Percentiles rank a stretch among this genome's conserved stretches.
phyloP scores from a whole-genome alignment of 2,329 filamentous ascomycete species.

The Sporothrix phasma region DNA sequence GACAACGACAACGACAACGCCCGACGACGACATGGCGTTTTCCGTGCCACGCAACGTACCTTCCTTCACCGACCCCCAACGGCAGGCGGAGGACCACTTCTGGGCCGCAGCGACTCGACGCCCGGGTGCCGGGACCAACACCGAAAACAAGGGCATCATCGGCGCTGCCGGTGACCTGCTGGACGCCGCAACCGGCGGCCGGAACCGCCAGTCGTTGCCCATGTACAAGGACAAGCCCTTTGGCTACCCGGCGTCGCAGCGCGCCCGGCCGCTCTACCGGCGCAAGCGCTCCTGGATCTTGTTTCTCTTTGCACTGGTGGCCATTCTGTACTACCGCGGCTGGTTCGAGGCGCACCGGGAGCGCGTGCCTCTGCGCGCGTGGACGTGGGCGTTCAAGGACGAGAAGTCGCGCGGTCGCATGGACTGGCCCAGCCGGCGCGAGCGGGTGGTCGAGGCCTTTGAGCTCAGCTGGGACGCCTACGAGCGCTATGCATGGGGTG shows the following conservation, averaged over 20 bases:
- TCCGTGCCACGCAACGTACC: slow-evolving; percentile 59
- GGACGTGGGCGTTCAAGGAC: slow-evolving; percentile 46
- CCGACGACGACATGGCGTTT: slow-evolving; percentile 49
- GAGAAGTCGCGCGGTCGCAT: slow-evolving; percentile 36
- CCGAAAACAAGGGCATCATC: slow-evolving; percentile 38
- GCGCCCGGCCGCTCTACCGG: slow-evolving; percentile 49
- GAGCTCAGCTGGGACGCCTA: slow-evolving; percentile 88
- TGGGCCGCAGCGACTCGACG: slow-evolving; percentile 44
- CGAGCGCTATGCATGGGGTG: slow-evolving; percentile 88
- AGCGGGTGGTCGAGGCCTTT: slow-evolving; percentile 82
- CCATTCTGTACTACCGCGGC: slow-evolving; percentile 61
- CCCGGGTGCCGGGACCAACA: neutral
- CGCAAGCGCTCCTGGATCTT: slow-evolving; percentile 51
- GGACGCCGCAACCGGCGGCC: slow-evolving; percentile 33
- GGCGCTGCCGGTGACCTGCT: slow-evolving; percentile 57
- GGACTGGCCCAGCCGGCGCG: slow-evolving; percentile 69
- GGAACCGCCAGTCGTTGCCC: slow-evolving; percentile 48
- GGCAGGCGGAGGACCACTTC: slow-evolving; percentile 53
- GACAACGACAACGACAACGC: neutral
- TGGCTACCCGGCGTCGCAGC: slow-evolving; percentile 51
- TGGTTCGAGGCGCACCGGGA: slow-evolving; percentile 38
- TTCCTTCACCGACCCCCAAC: slow-evolving; percentile 55
- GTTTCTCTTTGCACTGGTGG: slow-evolving; percentile 43
- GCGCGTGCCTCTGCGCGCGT: slow-evolving; percentile 30
- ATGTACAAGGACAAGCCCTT: slow-evolving; percentile 99